Conservation (phyloP, 345 rosid species). For the Abelmoschus esculentus region DNA sequence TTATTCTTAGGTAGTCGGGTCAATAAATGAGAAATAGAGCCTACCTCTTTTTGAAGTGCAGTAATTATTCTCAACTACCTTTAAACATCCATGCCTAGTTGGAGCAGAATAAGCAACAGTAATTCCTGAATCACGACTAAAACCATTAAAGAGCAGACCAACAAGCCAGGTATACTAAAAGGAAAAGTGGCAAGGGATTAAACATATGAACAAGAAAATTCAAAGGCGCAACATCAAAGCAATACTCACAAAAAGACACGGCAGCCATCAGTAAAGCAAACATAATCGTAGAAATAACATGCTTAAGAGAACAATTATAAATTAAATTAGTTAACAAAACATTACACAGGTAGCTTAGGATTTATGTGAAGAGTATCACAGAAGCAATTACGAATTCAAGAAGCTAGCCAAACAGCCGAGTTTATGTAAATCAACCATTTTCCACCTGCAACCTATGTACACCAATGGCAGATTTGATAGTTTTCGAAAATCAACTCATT, state of each 20-base stretch:
- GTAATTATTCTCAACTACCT: constrained; percentile 82
- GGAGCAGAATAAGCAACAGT: constrained; percentile 75
- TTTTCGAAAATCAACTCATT: neutral
- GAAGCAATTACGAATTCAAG: neutral
- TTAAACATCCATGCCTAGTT: constrained; percentile 69
- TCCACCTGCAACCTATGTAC: neutral
- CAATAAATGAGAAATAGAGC: neutral
- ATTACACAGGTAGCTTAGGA: neutral
- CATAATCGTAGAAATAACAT: neutral
- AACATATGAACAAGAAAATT: neutral
- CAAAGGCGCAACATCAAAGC: neutral
- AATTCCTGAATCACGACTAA: constrained; percentile 44
- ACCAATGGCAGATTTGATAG: neutral
- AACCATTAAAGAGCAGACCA: constrained; percentile 14
- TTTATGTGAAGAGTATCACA: neutral
- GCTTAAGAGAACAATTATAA: neutral
- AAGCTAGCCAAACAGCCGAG: neutral
- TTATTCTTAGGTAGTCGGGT: neutral
- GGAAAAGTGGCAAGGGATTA: neutral
- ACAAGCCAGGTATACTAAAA: neutral
- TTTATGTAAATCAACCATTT: neutral
- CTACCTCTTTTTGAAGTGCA: constrained; percentile 91
- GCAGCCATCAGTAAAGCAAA: neutral
- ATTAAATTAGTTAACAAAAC: neutral
- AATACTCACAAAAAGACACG: neutral